These are phyloP conservation scores for Colletotrichum brevisporum DNA, from an alignment of 2,329 filamentous ascomycete genomes.

Conservation along the genomic window DNA sequence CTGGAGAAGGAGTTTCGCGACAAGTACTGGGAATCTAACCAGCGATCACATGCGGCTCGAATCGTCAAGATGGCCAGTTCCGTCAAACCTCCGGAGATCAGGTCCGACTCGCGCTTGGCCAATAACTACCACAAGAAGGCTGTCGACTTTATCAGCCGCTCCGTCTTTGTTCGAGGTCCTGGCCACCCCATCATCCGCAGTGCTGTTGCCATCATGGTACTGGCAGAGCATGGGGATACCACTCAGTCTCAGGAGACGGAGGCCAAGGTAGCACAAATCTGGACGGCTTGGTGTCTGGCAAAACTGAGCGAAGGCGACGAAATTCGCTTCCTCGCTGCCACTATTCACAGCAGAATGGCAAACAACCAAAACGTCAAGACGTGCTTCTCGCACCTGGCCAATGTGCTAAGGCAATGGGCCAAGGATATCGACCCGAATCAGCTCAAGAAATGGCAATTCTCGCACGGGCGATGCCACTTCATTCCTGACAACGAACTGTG, in stretches of 20 bases:
- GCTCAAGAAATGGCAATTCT: slow-evolving; percentile 17
- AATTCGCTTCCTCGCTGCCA: slow-evolving; percentile 9
- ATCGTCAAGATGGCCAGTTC: slow-evolving; percentile 11
- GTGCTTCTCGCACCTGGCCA: slow-evolving; percentile 13
- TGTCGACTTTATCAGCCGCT: slow-evolving; percentile 26
- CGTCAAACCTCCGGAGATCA: neutral
- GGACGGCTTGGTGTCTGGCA: slow-evolving; percentile 32
- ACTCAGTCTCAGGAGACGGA: neutral
- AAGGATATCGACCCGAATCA: neutral
- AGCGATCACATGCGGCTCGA: neutral
- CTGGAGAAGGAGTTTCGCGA: slow-evolving; percentile 29
- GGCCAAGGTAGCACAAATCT: slow-evolving; percentile 10
- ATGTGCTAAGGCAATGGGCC: neutral
- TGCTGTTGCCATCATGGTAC: slow-evolving; percentile 34
- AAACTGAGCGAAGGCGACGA: slow-evolving; percentile 10
- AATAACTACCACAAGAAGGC: neutral
- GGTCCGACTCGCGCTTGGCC: neutral
- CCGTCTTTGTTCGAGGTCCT: slow-evolving; percentile 13
- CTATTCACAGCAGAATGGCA: slow-evolving; percentile 3
- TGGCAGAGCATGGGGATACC: neutral
- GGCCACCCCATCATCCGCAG: slow-evolving; percentile 31
- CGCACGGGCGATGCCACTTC: slow-evolving; percentile 30
- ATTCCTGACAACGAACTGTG: slow-evolving; percentile 11
- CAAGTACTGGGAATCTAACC: slow-evolving; percentile 30
- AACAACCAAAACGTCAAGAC: slow-evolving; percentile 11